phyloP scores from a whole-genome alignment of 495 filamentous ascomycete genomes.

The Podospora fimiseda region DNA sequence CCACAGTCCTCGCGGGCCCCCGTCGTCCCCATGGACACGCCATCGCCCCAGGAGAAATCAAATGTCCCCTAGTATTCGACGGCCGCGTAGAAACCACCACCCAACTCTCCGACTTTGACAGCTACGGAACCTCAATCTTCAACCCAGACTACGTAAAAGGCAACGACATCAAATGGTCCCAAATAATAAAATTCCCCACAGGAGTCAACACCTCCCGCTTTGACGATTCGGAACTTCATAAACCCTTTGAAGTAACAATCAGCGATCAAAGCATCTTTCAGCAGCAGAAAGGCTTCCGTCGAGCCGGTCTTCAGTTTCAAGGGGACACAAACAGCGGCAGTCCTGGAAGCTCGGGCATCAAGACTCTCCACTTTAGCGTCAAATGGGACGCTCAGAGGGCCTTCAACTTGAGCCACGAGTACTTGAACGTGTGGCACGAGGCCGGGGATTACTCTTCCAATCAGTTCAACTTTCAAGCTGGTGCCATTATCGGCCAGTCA shows the following conservation, averaged over 20 bases:
- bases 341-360: conserved; percentile 40
- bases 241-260: conserved; percentile 44
- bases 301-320: conserved; percentile 47
- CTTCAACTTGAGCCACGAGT: conserved; percentile 52
- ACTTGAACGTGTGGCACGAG: conserved; percentile 53
- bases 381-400: conserved; percentile 39
- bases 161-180: conserved; percentile 36
- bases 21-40: neutral
- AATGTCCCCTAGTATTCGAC: conserved; percentile 42
- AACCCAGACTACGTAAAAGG: conserved; percentile 45
- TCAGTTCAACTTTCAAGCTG: conserved; percentile 51
- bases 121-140: conserved; percentile 35
- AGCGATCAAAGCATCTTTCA: conserved; percentile 50
- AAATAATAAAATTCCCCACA: conserved; percentile 40
- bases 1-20: neutral
- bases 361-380: conserved; percentile 50
- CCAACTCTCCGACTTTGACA: conserved; percentile 37
- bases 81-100: conserved; percentile 32
- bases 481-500: conserved; percentile 53
- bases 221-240: conserved; percentile 29
- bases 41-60: conserved; percentile 18
- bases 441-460: conserved; percentile 47
- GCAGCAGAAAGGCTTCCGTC: conserved; percentile 49
- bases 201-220: conserved; percentile 35
- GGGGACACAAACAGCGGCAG: conserved; percentile 42